Percentiles rank a stretch among this genome's conserved stretches.
Conservation (phyloP, 306 rosid species). For the Prunus campanulata region DNA sequence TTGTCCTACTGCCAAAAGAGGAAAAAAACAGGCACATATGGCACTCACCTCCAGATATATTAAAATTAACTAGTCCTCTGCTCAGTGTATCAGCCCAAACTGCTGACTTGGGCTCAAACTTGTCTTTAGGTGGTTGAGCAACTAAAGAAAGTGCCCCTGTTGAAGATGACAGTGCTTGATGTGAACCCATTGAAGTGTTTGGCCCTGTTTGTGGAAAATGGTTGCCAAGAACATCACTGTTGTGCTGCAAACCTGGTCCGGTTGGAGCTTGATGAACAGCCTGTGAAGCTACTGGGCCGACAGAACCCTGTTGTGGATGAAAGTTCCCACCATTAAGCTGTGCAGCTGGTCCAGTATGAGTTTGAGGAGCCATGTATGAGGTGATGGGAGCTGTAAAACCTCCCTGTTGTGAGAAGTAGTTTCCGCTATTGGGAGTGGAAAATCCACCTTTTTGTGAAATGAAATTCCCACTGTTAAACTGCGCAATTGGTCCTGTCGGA, state of each 20-base stretch:
- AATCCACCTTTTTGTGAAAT: constrained; percentile 20
- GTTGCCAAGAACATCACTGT: constrained; percentile 38
- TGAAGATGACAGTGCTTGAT: constrained; percentile 40
- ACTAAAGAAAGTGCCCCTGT: constrained; percentile 44
- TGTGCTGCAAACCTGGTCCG: constrained; percentile 31
- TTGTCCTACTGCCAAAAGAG: background rate
- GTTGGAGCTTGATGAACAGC: constrained; percentile 42
- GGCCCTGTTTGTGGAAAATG: constrained; percentile 40
- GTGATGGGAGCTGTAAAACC: constrained; percentile 21
- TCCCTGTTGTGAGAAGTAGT: constrained; percentile 54
- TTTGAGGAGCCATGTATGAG: constrained; percentile 33
- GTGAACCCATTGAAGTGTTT: constrained; percentile 44
- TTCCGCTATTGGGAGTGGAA: constrained; percentile 27
- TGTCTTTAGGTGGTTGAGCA: constrained; percentile 69
- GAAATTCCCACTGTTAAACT: constrained; percentile 26
- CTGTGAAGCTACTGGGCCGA: constrained; percentile 28
- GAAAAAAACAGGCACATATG: background rate
- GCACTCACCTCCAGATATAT: constrained; percentile 94
- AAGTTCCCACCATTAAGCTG: constrained; percentile 51
- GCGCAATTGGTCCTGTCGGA: constrained; percentile 50
- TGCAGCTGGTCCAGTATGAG: constrained; percentile 39
- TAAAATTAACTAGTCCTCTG: constrained; percentile 91
- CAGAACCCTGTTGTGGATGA: constrained; percentile 26
- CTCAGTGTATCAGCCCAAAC: constrained; percentile 96
- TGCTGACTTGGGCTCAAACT: constrained; percentile 90